Base-by-base conservation (phyloP, 2,329 filamentous ascomycete genomes). In the Clonostachys byssicola region DNA sequence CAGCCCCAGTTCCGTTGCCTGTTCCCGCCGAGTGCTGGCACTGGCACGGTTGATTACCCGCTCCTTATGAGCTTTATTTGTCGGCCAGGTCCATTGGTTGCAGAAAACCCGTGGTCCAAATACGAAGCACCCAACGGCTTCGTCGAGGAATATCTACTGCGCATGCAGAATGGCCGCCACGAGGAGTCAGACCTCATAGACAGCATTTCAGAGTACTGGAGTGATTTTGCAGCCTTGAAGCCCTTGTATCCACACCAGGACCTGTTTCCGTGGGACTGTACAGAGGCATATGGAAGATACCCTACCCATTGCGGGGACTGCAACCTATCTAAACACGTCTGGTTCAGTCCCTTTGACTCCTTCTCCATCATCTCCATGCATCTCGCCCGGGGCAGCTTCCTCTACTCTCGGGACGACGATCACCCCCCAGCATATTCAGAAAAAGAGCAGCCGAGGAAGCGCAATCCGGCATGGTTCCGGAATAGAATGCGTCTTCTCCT, bases 261-360 rank as follows among this genome's bases (percentile, higher is more conserved):
- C 45, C 40, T 72, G n/a, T 74, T 73, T 41, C 71, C 69, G 1
- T 74, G 70, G 70, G 71, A 74, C 48, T 75, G 71, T 52, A 73
- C 70, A 5, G 69, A 73, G 49, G 71, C 70, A 2, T 72, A 65
- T 45, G 56, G 56, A 7, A 51, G 61, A 18, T 67, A 68, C 42
- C 56, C 57, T 5, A 57, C 23, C 7, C 23, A 51, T 10, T 74
- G 71, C 48, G 63, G 65, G 9, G 47, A 52, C 4, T 74, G 70
- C 52, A 72, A 67, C 47, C 53, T 74, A 6, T 50, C 71, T 5
- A 74, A 73, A 49, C 71, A 75, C 52, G 57, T 71, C 1, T 70
- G 66, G 60, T 67, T 68, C 3, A 71, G 71, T 40, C 70, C 69
- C 1, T 72, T 71, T 46, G 70, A 73, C 49, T 62, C 68, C 3